phyloP scores from a whole-genome alignment of 257 asterid species.

The Ocimum tenuiflorum region DNA sequence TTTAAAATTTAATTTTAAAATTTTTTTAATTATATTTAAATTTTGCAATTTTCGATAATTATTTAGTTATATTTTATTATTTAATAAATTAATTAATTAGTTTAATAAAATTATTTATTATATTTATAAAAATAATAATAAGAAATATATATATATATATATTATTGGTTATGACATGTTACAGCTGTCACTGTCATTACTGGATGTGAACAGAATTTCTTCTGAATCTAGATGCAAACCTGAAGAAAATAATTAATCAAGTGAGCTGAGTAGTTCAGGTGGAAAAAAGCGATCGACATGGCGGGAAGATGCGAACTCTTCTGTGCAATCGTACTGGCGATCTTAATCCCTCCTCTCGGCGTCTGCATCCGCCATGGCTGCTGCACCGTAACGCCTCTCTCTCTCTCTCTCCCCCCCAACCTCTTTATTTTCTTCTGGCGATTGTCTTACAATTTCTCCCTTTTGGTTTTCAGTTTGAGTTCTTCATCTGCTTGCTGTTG shows the following conservation, averaged over 20 bases:
- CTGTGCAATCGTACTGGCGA: slow-evolving; percentile 58
- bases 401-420: background rate
- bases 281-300: slow-evolving; percentile 25
- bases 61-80: no score
- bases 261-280: background rate
- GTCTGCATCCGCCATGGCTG: slow-evolving; percentile 82
- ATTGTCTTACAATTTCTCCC: background rate
- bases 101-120: no score
- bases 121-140: no score
- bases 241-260: background rate
- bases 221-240: background rate
- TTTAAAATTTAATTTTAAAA: no score
- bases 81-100: no score
- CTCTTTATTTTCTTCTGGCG: background rate
- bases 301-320: slow-evolving; percentile 46
- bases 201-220: background rate
- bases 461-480: slow-evolving; percentile 40
- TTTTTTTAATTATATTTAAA: no score
- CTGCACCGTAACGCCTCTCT: slow-evolving; percentile 73
- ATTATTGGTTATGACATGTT: no score
- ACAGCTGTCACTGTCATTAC: background rate
- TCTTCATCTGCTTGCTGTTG: slow-evolving; percentile 57
- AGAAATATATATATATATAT: no score
- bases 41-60: no score
- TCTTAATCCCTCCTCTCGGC: slow-evolving; percentile 76